phyloP scores from a whole-genome alignment of 345 rosid species.

The Rhodamnia rubescens region DNA sequence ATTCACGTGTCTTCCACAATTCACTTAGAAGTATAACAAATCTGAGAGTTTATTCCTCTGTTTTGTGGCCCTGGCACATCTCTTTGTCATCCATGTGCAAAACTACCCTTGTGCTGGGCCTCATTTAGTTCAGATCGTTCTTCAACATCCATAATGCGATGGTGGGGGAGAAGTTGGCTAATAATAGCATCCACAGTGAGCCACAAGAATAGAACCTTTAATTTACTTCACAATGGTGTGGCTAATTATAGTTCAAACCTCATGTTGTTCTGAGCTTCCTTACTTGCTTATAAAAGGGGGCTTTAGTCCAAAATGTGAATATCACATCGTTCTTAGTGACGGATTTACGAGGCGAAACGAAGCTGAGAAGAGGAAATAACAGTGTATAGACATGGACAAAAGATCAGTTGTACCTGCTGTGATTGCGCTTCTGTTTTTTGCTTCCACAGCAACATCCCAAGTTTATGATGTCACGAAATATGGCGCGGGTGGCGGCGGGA shows the following conservation, averaged over 20 bases:
- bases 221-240: background rate
- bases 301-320: background rate
- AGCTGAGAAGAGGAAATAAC: background rate
- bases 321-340: background rate
- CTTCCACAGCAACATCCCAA: background rate
- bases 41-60: background rate
- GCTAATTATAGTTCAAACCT: background rate
- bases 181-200: background rate
- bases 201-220: background rate
- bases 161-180: background rate
- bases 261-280: background rate
- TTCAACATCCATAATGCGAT: background rate
- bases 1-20: background rate
- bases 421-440: background rate
- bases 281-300: background rate
- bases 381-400: background rate
- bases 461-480: slow-evolving; percentile 11
- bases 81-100: background rate
- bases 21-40: background rate
- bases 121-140: background rate
- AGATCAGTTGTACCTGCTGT: background rate
- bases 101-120: background rate
- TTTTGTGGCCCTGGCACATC: background rate
- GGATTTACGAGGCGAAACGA: background rate
- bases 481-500: slow-evolving; percentile 24